Conservation (phyloP, 768 basidiomycete species). For the Amanita pallidorosea region DNA sequence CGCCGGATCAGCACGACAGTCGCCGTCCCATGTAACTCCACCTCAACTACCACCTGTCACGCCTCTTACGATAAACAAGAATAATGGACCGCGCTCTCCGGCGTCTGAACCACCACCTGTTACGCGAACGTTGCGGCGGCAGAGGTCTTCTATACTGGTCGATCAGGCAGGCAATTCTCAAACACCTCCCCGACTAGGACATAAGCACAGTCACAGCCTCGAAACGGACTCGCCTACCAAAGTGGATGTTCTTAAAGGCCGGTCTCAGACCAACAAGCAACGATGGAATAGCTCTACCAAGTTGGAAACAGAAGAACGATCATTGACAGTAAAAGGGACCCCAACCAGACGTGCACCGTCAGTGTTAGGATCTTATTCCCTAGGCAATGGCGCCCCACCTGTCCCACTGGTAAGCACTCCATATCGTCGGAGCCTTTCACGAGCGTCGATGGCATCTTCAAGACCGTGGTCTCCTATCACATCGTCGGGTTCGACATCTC, state of each 20-base stretch:
- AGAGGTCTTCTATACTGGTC: conserved; percentile 47
- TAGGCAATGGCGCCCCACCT: conserved; percentile 27
- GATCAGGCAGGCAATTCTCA: conserved; percentile 30
- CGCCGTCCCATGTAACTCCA: conserved; percentile 26
- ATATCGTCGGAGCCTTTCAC: conserved; percentile 56
- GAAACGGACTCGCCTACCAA: conserved; percentile 52
- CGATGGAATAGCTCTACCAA: conserved; percentile 79
- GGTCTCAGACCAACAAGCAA: conserved; percentile 25
- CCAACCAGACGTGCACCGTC: conserved; percentile 44
- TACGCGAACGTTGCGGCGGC: conserved; percentile 30
- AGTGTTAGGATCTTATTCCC: conserved; percentile 27
- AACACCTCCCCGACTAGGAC: conserved; percentile 48
- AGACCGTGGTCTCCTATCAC: conserved; percentile 73
- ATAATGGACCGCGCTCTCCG: conserved; percentile 25
- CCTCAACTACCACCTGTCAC: conserved; percentile 28
- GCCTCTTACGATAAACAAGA: conserved; percentile 37
- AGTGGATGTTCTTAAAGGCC: conserved; percentile 29
- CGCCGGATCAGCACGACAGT: conserved; percentile 33
- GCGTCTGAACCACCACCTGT: conserved; percentile 43
- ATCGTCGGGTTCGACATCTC: conserved; percentile 60
- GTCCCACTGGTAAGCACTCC: conserved; percentile 37
- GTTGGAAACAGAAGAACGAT: conserved; percentile 44
- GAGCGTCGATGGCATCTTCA: conserved; percentile 68
- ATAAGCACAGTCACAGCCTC: conserved; percentile 62
- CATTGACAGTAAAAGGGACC: conserved; percentile 33